Conservation (phyloP, 2,329 filamentous ascomycete species). For the Fusarium sterilihyphosum region DNA sequence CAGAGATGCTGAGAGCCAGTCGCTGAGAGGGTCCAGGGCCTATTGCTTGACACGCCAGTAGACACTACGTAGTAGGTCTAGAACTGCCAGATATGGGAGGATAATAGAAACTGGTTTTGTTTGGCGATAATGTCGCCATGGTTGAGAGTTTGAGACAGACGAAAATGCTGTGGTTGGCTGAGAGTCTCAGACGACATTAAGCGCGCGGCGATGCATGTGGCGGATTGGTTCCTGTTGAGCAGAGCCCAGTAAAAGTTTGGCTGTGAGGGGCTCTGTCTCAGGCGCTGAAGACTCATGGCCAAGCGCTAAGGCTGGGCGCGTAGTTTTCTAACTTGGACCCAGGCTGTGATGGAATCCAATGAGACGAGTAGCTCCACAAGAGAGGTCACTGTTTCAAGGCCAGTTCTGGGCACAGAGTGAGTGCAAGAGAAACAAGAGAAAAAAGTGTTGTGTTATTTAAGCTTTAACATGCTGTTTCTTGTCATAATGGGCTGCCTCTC, state of each 20-base stretch:
- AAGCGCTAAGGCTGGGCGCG: slow-evolving; percentile 25
- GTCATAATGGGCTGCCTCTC: slow-evolving; percentile 27
- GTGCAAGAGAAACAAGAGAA: not conserved
- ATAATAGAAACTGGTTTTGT: slow-evolving; percentile 13
- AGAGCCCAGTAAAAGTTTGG: slow-evolving; percentile 9
- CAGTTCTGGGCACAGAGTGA: not conserved
- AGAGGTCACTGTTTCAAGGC: not conserved
- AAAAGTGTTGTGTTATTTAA: slow-evolving; percentile 1
- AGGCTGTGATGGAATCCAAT: slow-evolving; percentile 4
- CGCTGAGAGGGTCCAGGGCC: slow-evolving; percentile 9
- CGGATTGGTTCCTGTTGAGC: slow-evolving; percentile 31
- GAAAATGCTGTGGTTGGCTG: slow-evolving; percentile 30
- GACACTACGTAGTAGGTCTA: not conserved
- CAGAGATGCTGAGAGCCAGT: slow-evolving; percentile 32
- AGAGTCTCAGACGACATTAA: slow-evolving; percentile 36
- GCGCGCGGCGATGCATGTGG: slow-evolving; percentile 32
- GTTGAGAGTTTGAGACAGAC: slow-evolving; percentile 2
- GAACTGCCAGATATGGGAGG: not conserved
- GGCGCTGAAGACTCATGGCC: not conserved
- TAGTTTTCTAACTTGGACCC: not conserved
- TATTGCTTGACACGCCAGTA: slow-evolving; percentile 30
- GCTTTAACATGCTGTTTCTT: not conserved
- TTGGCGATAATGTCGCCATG: slow-evolving; percentile 19
- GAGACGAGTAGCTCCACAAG: not conserved
- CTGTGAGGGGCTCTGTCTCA: slow-evolving; percentile 3